Conservation (phyloP, 2,329 filamentous ascomycete species). For the Chaetomiaceae sp. region DNA sequence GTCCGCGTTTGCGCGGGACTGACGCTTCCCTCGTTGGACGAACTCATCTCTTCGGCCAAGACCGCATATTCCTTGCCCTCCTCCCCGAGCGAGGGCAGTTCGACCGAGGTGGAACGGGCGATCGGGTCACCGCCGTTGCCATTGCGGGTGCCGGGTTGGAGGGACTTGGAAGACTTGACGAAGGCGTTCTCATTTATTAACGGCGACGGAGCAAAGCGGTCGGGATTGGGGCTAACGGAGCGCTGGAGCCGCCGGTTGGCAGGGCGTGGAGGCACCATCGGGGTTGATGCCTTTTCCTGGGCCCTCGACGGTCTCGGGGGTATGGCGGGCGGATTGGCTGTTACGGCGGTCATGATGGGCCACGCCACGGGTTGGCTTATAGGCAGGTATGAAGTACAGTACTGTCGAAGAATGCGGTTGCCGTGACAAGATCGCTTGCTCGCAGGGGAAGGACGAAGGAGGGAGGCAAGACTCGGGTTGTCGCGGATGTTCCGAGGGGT, state of each 20-base stretch:
- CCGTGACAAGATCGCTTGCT: neutral
- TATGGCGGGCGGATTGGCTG: slow-evolving; percentile 48
- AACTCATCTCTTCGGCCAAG: slow-evolving; percentile 44
- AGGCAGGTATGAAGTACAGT: neutral
- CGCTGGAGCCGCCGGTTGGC: slow-evolving; percentile 63
- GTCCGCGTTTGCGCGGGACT: slow-evolving; percentile 71
- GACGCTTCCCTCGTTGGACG: slow-evolving; percentile 38
- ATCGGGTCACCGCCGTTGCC: slow-evolving; percentile 40
- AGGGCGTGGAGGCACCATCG: slow-evolving; percentile 77
- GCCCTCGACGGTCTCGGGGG: slow-evolving; percentile 53
- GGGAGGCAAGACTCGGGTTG: neutral
- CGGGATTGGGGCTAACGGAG: slow-evolving; percentile 70
- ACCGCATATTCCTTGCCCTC: slow-evolving; percentile 85
- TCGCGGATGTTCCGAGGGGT: neutral
- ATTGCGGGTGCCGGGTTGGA: slow-evolving; percentile 34
- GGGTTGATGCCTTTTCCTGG: slow-evolving; percentile 49
- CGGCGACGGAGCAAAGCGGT: slow-evolving; percentile 80
- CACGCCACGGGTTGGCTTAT: neutral
- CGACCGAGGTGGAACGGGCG: slow-evolving; percentile 69
- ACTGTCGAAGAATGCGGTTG: neutral
- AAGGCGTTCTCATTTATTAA: slow-evolving; percentile 73
- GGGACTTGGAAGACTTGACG: slow-evolving; percentile 41
- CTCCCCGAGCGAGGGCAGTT: slow-evolving; percentile 79
- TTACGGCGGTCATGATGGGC: slow-evolving; percentile 44
- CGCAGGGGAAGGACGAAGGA: neutral